Evolutionary conservation across 1,139 yeast species (phyloP).

Genomic region (Lizanozyma gosingica): DNA sequence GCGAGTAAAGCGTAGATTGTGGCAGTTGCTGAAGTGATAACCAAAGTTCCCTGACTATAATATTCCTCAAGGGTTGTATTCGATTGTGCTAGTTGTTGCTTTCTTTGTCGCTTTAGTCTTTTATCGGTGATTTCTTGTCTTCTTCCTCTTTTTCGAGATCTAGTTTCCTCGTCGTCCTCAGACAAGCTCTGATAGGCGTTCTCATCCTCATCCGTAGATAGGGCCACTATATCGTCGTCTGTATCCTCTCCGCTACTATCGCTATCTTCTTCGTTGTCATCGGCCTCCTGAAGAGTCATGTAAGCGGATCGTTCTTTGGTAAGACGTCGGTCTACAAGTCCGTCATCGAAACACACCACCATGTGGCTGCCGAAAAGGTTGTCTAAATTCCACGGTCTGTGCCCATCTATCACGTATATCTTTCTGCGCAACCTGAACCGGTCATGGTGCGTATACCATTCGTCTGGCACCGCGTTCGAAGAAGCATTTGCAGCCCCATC

Average conservation of each 20-base stretch:
- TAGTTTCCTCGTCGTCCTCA: conserved; percentile 26
- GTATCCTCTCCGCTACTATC: conserved; percentile 20
- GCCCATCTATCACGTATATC: conserved; percentile 82
- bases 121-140: conserved; percentile 18
- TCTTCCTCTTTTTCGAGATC: conserved; percentile 21
- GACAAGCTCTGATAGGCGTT: conserved; percentile 12
- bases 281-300: conserved; percentile 31
- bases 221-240: conserved; percentile 9
- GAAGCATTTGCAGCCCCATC: conserved; percentile 5
- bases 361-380: conserved; percentile 81
- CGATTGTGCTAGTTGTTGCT: conserved; percentile 18
- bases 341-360: conserved; percentile 84
- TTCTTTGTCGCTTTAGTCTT: conserved; percentile 23
- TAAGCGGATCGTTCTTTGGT: conserved; percentile 49
- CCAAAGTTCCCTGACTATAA: conserved; percentile 75
- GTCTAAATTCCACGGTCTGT: conserved; percentile 93
- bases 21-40: conserved; percentile 67
- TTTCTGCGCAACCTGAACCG: conserved; percentile 29
- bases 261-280: conserved; percentile 17
- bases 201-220: conserved; percentile 13
- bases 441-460: conserved; percentile 8
- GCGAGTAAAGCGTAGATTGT: conserved; percentile 76
- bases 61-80: conserved; percentile 56
- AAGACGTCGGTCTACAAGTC: conserved; percentile 53
- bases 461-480: conserved; percentile 6